Base-by-base conservation (phyloP, 495 filamentous ascomycete species). In the Hyaloscypha bicolor region DNA sequence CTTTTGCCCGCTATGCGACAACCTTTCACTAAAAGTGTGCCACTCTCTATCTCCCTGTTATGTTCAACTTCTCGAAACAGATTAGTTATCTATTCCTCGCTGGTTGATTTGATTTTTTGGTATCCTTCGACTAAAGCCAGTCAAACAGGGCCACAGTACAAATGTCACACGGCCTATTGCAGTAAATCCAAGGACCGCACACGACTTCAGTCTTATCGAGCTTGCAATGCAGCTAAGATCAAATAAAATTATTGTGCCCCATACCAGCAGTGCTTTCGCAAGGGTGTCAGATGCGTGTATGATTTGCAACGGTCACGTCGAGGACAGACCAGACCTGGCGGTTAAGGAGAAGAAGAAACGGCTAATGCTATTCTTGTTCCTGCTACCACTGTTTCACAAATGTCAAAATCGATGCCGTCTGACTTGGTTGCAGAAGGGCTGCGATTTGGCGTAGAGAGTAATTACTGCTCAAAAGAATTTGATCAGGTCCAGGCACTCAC, bases 161-260 rank as follows among this genome's bases (percentile, higher is more conserved):
- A 25, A 53, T 30, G 57, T 12, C 57, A 60, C 21, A 37, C 35
- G 19, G 29, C 29, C 16, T 60, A 60, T 37, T 60, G 57, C 35
- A 9, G 57, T 37, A 58, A 58, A 58, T 35, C 29, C 21, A 25
- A 37, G 14, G 31, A 9, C 29, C 64, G 64, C 3, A 66, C 22
- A 48, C 66, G 69, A 14, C 69, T 48, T 16, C 65, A 66, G 14
- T 71, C 69, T 25, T 71, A 66, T 32, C 67, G 60, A 9, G 69
- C 62, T 19, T 71, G 69, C 60, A 71, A 58, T 45, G 30, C 53
- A n/a, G 45, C 69, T 11, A 71, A 71, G 45, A 71, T 68, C 14
- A 71, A 71, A 65, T 71, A 66, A 33, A 64, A 61, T 42, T 69
- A 61, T 35, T 42, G 42, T 11, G 30, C 61, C 12, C 69, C 58